Evolutionary conservation across 148 eudicot genomes (phyloP).

Genomic region (Chenopodium quinoa): DNA sequence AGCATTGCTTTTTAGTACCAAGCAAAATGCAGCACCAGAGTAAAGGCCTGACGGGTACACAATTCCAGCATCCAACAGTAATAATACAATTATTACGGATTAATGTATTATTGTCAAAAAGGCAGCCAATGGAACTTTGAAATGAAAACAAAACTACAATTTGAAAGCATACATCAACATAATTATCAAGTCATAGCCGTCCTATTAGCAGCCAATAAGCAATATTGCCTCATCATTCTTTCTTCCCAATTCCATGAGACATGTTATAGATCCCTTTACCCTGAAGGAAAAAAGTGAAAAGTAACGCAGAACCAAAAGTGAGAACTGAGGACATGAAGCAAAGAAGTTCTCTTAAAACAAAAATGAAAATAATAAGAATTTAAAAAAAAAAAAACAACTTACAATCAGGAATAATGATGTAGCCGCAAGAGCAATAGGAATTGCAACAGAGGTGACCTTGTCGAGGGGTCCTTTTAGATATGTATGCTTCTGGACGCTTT

Average conservation of each 20-base stretch:
- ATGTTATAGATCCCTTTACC: slow-evolving; percentile 78
- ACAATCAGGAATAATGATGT: slow-evolving; percentile 60
- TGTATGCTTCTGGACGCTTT: slow-evolving; percentile 67
- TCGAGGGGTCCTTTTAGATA: slow-evolving; percentile 79
- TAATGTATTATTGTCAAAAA: background rate
- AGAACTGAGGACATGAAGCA: background rate
- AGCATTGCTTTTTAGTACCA: background rate
- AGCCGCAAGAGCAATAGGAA: slow-evolving; percentile 71
- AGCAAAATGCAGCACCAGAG: background rate
- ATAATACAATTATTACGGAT: slow-evolving; percentile 2
- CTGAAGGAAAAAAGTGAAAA: slow-evolving; percentile 29
- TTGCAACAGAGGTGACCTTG: slow-evolving; percentile 84
- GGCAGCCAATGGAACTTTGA: background rate
- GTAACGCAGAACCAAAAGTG: background rate
- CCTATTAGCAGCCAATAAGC: background rate
- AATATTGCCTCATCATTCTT: slow-evolving; percentile 47
- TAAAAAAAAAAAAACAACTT: slow-evolving; percentile 26
- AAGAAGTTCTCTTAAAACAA: background rate
- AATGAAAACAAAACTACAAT: slow-evolving; percentile 1
- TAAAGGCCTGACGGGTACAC: background rate
- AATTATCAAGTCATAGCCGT: background rate
- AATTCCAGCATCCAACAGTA: background rate
- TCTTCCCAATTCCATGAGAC: slow-evolving; percentile 94
- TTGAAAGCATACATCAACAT: background rate
- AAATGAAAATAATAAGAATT: no score